Evolutionary conservation across 495 filamentous ascomycete genomes (phyloP), one percentile per base, ranked within the genome.

Genomic region (Aspergillus biplanus): DNA sequence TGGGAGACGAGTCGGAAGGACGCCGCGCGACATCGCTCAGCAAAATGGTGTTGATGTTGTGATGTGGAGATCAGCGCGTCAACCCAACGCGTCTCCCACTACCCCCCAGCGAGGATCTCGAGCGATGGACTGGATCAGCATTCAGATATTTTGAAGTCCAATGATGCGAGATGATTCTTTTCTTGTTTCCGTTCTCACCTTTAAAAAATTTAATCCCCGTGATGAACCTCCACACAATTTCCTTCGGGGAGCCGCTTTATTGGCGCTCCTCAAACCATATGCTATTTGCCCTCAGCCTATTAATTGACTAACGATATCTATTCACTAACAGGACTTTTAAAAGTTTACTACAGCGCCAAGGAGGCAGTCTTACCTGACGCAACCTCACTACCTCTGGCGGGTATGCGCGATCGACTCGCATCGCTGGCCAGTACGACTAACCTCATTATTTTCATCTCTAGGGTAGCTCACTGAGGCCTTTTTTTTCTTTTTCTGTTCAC

Each of bases 31-130:
- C 44, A 52, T 39, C 21, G 58, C 46, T 50, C 9, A 42, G 32
- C 33, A 11, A 31, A 5, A 37, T 37, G 55, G 50, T 58, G 42
- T 62, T 61, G 56, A 33, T 62, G 52, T 49, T 64, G 21, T 7
- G 58, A 62, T 67, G 66, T 62, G 66, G 61, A 62, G 66, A 33
- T 57, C 62, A 62, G 73, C 73, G 71, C 73, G 71, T 72, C 71
- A 63, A 52, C 59, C 62, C 64, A 68, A 70, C 71, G 71, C 66
- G 71, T 72, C 64, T 67, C 60, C 32, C 33, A 50, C 52, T 42
- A 47, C 49, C 37, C 32, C 27, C 16, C 47, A 49, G 47, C 47
- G n/a, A 8, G 15, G n/a, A 9, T 27, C 21, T 44, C 12, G 13
- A 31, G n/a, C 16, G 33, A 16, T 57, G 44, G 58, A 16, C 44